Evolutionary conservation across 2,329 filamentous ascomycete species (phyloP), one percentile per base, ranked within the genome.

Genomic region (Camptophora hylomeconis): DNA sequence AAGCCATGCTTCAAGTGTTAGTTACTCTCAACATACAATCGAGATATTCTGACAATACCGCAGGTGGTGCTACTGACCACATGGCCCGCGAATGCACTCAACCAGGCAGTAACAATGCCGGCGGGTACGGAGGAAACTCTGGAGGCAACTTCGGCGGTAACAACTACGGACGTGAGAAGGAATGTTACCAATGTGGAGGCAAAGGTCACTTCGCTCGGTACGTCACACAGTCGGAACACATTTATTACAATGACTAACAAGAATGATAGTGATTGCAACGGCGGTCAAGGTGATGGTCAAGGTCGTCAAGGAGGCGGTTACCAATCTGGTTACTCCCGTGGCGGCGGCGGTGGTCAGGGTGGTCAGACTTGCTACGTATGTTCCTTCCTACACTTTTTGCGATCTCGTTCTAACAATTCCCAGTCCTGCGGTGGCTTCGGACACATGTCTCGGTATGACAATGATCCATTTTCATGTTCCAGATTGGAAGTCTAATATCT

Each of bases 151-250:
- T 58, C 42, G 52, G 55, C 35, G 56, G 60, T 40, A 60, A 60
- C 44, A 56, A 57, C 41, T 56, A 54, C 44, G 55, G 60, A 40
- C 54, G 61, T 32, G 68, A 42, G 24, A 60, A 78, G 45, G 79
- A 92, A 63, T 93, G 84, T 75, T 94, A 94, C 75, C 94, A 94
- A 78, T 98, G 89, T 63, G 86, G 86, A 40, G 81, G 93, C 67
- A 70, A 84, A 44, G 89, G 89, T 37, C 89, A 95, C 70, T 94
- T 95, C 57, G 87, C 89, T 47, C 83, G 41, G 41, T 42, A 27
- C 16, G 39, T 15, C 9, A 17, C 8, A 4, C 5, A 7, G n/a
- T n/a, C 80, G 48, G 84, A 84, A 70, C 89, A 81, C 73, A 66
- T 71, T 50, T 72, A 81, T 61, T 67, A 67, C 35, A 57, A 50